Evolutionary conservation across 139 green algal genomes (phyloP).

Genomic region (Chlorella ohadii): DNA sequence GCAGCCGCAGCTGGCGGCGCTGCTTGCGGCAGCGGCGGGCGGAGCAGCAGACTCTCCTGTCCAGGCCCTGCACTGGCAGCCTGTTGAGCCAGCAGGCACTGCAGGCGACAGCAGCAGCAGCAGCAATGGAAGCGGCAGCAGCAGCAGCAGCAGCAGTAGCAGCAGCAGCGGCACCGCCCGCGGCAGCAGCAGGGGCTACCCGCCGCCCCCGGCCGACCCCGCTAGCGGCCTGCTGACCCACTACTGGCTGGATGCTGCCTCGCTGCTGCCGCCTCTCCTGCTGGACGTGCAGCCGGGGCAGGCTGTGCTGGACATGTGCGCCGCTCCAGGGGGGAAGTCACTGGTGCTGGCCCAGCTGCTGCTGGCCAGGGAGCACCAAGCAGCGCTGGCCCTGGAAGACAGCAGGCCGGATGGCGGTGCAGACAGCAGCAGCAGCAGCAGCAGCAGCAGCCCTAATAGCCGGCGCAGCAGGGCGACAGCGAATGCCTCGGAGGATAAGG

Average conservation of each 20-base stretch:
- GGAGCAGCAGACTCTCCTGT: background rate
- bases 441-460: background rate
- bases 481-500: background rate
- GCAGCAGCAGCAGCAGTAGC: background rate
- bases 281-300: conserved; percentile 51
- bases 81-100: background rate
- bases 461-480: background rate
- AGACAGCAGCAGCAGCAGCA: background rate
- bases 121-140: too few species aligned
- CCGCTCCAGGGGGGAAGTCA: conserved; percentile 70
- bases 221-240: conserved; percentile 26
- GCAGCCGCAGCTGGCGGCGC: background rate
- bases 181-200: background rate
- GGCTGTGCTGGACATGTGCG: conserved; percentile 70
- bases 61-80: conserved; percentile 5
- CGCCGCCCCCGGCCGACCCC: conserved; percentile 9
- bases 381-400: background rate
- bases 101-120: too few species aligned
- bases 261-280: conserved; percentile 62
- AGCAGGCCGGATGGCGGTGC: background rate
- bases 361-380: background rate
- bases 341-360: conserved; percentile 59
- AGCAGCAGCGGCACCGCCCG: too few species aligned
- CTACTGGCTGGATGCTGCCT: conserved; percentile 77
- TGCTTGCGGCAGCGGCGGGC: background rate